phyloP scores from a whole-genome alignment of 2,329 filamentous ascomycete species.

The Fusarium oxysporum region DNA sequence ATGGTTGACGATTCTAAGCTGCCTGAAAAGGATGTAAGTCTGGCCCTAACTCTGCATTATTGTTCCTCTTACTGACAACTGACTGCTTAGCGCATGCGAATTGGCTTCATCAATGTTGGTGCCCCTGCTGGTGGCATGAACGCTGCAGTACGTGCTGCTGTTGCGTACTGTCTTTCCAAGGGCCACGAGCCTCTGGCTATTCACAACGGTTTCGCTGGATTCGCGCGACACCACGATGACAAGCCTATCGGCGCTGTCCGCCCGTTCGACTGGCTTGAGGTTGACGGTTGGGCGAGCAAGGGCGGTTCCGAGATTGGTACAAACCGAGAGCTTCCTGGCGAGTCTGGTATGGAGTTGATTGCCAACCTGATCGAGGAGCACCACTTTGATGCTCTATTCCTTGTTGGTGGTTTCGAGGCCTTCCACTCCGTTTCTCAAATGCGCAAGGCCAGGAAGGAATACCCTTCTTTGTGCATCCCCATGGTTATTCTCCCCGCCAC shows the following conservation, averaged over 20 bases:
- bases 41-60: background rate
- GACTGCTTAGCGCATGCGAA: conserved; percentile 79
- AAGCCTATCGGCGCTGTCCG: conserved; percentile 84
- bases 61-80: background rate
- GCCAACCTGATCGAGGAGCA: conserved; percentile 87
- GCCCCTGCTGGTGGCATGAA: conserved; percentile 99
- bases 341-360: conserved; percentile 84
- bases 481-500: conserved; percentile 94
- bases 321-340: conserved; percentile 90
- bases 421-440: conserved; percentile 93
- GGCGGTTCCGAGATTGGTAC: conserved; percentile 98
- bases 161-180: conserved; percentile 89
- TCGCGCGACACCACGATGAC: conserved; percentile 90
- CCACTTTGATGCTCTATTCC: conserved; percentile 90
- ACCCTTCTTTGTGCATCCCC: conserved; percentile 89
- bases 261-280: conserved; percentile 90
- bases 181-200: conserved; percentile 95
- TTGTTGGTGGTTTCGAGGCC: conserved; percentile 95
- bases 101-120: conserved; percentile 96
- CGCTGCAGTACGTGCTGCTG: conserved; percentile 90
- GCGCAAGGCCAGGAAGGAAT: conserved; percentile 80
- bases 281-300: conserved; percentile 94
- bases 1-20: conserved; percentile 76
- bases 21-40: conserved; percentile 75
- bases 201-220: conserved; percentile 95